Evolutionary conservation across 2,329 filamentous ascomycete genomes (phyloP), one percentile per base, ranked within the genome.

Genomic region (Amauroascus niger): DNA sequence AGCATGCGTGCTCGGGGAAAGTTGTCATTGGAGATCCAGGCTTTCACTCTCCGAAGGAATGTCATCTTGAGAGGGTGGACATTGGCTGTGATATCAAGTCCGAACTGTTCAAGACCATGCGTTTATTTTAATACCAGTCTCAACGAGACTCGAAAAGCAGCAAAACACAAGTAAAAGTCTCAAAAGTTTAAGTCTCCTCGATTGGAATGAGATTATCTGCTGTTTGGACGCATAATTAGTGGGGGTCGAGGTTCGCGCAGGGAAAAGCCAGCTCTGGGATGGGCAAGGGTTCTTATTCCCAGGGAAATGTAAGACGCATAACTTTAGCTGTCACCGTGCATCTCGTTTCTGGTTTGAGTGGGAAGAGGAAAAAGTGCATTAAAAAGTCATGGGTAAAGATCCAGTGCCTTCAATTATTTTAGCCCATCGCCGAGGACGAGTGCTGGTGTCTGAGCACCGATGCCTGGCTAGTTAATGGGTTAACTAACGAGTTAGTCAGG

Each of bases 1-100:
- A 11, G 50, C 24, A 9, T 28, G 14, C 22, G 32, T 39, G 45
- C 11, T 7, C 22, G 18, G 3, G 22, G 33, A 51, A 51, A 41
- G 1, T 11, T 24, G 24, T 51, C 39, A 35, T 43, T 9, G 9
- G 32, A 48, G 13, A 53, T n/a, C 24, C 37, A 20, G 16, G 48
- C 51, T 35, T 49, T 53, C 24, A 49, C 33, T 43, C n/a, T 43
- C 18, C 26, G 20, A 20, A 49, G 35, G 24, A 48, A 43, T 41
- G 44, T 22, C 51, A 53, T 53, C 20, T 8, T 53, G 35, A 33
- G 33, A 48, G 6, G 18, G 40, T 13, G 13, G 20, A 11, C 44
- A 53, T 52, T 22, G 50, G 30, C 11, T 20, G 16, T 20, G 40
- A 20, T 13, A 11, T 46, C 22, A 20, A 52, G 32, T 18, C 18